These are phyloP conservation scores for Conticribra weissflogii DNA, from an alignment of 108 stramenopile genomes.

Conservation along the genomic window DNA sequence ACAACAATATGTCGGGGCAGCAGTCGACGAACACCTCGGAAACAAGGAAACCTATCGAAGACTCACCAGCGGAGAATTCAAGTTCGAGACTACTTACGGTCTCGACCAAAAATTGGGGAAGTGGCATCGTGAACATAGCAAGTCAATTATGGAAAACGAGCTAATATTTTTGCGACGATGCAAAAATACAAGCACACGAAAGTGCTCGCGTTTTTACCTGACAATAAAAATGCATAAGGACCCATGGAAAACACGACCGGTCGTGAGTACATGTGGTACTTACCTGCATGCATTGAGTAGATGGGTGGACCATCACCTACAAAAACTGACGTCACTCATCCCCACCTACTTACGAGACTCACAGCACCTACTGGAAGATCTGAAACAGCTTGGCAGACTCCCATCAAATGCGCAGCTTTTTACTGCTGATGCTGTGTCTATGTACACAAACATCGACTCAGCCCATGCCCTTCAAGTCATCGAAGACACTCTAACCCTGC, in stretches of 20 bases:
- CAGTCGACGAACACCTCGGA: conserved; percentile 19
- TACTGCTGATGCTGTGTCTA: conserved; percentile 37
- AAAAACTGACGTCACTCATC: not conserved
- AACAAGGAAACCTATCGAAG: conserved; percentile 1
- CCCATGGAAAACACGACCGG: not conserved
- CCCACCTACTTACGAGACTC: conserved; percentile 6
- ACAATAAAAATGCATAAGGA: not conserved
- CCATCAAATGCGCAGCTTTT: conserved; percentile 25
- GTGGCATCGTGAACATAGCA: not conserved
- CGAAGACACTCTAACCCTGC: not conserved
- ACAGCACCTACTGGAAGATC: not conserved
- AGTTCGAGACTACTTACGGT: not conserved
- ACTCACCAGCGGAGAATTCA: not conserved
- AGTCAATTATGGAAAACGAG: not conserved
- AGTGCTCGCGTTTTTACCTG: not conserved
- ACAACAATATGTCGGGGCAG: conserved; percentile 3
- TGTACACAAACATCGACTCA: conserved; percentile 46
- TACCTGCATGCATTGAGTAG: not conserved
- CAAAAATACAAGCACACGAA: not conserved
- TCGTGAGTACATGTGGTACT: not conserved
- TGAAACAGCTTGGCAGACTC: conserved; percentile 3
- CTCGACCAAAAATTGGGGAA: not conserved
- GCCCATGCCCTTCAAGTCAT: conserved; percentile 16
- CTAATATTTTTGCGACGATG: not conserved
- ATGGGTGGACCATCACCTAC: not conserved